Evolutionary conservation across 805 yeast genomes (phyloP).

Genomic region (Zygoascus bituminiphila): DNA sequence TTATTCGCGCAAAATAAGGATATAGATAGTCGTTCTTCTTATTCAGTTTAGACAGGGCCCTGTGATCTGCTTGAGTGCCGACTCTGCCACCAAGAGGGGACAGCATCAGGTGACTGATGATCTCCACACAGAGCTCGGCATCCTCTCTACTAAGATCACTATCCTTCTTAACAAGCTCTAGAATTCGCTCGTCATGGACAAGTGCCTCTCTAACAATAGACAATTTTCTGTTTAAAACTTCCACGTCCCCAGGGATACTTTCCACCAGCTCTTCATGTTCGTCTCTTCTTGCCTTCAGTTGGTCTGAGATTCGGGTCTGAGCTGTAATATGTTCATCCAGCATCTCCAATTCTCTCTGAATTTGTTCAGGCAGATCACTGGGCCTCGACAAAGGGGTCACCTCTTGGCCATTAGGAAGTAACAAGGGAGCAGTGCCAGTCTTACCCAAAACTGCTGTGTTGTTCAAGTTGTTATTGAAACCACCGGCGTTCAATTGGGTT

Average conservation of each 20-base stretch:
- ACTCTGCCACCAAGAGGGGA: not conserved
- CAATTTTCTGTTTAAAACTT: conserved; percentile 41
- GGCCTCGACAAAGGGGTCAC: conserved; percentile 30
- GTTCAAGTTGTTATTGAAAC: not conserved
- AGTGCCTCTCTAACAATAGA: conserved; percentile 46
- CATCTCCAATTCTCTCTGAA: conserved; percentile 47
- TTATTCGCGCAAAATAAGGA: conserved; percentile 42
- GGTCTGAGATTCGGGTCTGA: conserved; percentile 46
- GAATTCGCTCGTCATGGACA: conserved; percentile 35
- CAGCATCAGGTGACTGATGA: conserved; percentile 14
- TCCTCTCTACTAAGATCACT: conserved; percentile 23
- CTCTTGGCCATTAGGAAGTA: conserved; percentile 3
- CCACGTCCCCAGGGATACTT: conserved; percentile 49
- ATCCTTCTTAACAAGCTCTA: conserved; percentile 22
- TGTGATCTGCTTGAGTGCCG: not conserved
- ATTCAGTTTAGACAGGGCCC: not conserved
- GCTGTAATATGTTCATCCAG: conserved; percentile 46
- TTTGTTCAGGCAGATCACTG: conserved; percentile 46
- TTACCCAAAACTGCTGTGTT: not conserved
- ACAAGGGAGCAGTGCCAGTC: not conserved
- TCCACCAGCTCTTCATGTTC: conserved; percentile 39
- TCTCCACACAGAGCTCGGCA: conserved; percentile 23
- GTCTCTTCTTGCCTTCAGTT: conserved; percentile 34
- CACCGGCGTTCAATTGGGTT: not conserved
- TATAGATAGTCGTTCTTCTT: conserved; percentile 36